Conservation (phyloP, 2,329 filamentous ascomycete genomes). For the Venturia pyrina region DNA sequence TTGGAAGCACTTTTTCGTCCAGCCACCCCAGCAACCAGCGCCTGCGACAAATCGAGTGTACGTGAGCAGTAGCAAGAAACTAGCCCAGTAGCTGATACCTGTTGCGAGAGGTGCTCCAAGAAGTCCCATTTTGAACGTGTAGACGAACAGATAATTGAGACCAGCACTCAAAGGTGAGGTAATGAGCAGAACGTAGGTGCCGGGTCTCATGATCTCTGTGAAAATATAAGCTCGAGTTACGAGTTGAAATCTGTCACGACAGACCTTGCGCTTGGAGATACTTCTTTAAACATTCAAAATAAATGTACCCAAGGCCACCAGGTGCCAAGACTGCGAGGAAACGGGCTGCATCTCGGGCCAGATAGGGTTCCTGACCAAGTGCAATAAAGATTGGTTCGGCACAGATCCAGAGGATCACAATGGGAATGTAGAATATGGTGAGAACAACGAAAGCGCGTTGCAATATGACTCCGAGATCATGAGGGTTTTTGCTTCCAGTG, state of each 20-base stretch:
- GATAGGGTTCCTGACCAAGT: constrained; percentile 68
- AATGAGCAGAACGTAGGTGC: constrained; percentile 52
- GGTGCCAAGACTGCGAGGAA: constrained; percentile 69
- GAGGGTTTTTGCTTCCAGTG: constrained; percentile 68
- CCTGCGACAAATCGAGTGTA: constrained; percentile 65
- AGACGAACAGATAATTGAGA: constrained; percentile 60
- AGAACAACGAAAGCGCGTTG: constrained; percentile 69
- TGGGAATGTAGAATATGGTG: constrained; percentile 59
- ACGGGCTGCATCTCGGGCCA: constrained; percentile 61
- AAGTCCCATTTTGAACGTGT: constrained; percentile 59
- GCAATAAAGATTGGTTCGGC: constrained; percentile 64
- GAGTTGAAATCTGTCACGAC: constrained; percentile 1
- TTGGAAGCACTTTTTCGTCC: constrained; percentile 51
- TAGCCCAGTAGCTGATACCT: constrained; percentile 76
- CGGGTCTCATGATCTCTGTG: constrained; percentile 52
- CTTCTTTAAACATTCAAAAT: constrained; percentile 68
- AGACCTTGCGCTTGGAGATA: constrained; percentile 48
- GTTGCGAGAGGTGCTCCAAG: constrained; percentile 75
- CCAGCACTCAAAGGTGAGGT: constrained; percentile 50
- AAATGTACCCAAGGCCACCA: constrained; percentile 76
- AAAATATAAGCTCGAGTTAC: neutral
- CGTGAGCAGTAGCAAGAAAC: constrained; percentile 63
- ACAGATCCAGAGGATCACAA: constrained; percentile 63
- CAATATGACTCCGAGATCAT: constrained; percentile 67
- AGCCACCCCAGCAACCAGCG: constrained; percentile 70